Evolutionary conservation across 768 basidiomycete species (phyloP).

Genomic region (Mycena amicta): DNA sequence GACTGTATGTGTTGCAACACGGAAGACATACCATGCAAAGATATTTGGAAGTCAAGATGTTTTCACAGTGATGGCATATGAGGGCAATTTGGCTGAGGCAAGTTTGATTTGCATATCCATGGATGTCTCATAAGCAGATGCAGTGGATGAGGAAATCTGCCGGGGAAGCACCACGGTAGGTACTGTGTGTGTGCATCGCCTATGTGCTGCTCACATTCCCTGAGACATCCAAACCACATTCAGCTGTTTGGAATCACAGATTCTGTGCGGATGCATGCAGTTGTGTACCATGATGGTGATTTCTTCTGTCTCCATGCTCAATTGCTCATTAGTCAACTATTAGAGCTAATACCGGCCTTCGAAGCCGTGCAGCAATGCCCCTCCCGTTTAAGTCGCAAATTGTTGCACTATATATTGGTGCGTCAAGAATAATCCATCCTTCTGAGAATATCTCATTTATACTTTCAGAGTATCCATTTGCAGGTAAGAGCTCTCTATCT

Average conservation of each 20-base stretch:
- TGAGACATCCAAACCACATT: neutral
- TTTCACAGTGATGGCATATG: neutral
- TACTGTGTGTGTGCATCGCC: too few species aligned
- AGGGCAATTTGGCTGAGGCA: neutral
- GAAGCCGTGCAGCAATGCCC: too few species aligned
- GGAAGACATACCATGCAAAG: neutral
- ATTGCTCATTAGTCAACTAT: neutral
- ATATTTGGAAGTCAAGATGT: neutral
- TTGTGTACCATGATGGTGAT: too few species aligned
- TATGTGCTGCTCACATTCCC: too few species aligned
- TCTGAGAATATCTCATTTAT: too few species aligned
- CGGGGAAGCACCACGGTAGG: neutral
- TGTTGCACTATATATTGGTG: too few species aligned
- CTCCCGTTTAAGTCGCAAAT: too few species aligned
- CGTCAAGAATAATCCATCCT: too few species aligned
- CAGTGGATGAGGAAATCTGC: neutral
- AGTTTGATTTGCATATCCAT: neutral
- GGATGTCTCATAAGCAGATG: neutral
- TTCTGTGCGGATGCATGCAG: neutral
- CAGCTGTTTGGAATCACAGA: neutral
- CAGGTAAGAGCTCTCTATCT: too few species aligned
- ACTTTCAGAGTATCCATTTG: too few species aligned
- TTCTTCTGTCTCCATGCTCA: neutral
- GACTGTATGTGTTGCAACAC: neutral
- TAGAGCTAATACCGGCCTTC: neutral